Evolutionary conservation across 768 basidiomycete species (phyloP), one percentile per base, ranked within the genome.

Genomic region (Trametes elegans): DNA sequence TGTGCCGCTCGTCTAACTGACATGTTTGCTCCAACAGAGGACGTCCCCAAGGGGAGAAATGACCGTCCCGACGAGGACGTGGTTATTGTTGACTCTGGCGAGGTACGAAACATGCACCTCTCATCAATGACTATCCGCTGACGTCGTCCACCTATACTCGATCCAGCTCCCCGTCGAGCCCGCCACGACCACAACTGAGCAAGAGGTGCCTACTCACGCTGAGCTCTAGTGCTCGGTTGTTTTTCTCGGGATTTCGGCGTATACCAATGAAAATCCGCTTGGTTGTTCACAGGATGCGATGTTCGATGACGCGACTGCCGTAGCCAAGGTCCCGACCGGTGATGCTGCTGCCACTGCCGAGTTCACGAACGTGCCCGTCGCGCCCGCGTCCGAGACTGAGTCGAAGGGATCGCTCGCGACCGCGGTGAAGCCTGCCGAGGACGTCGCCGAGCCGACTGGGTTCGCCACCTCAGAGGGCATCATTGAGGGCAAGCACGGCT

Each of bases 181-280:
- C 31, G 76, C 70, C 41, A 70, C 77, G 45, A 87, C 88, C 58
- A 73, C 72, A 51, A 79, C 87, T 50, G 89, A 85, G 68, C 87
- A 90, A 58, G 78, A 96, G 91, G 92, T 96, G 84, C 95, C 93
- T 74, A 73, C 90, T 65, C 93, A 84, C 68, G 88, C 82, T 82
- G 96, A 98, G 84, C 93, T 98, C 70, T 98, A 82, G 86, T 55
- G 58, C 57, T 36, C 46, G 41, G 34, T n/a, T n/a, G n/a, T 57
- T 34, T 61, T 60, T 62, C 53, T 55, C 60, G 58, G 45, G 65
- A 50, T 59, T 65, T 61, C 64, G 52, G 49, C 46, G 32, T 34
- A 35, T 58, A 62, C 60, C 50, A 62, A 69, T 67, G 63, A 66
- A 68, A 70, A 62, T 49, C 32, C 48, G 45, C 58, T 62, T 57